Evolutionary conservation across 2,329 filamentous ascomycete genomes (phyloP), one percentile per base, ranked within the genome.

Genomic region (Trichoderma brevicompactum): DNA sequence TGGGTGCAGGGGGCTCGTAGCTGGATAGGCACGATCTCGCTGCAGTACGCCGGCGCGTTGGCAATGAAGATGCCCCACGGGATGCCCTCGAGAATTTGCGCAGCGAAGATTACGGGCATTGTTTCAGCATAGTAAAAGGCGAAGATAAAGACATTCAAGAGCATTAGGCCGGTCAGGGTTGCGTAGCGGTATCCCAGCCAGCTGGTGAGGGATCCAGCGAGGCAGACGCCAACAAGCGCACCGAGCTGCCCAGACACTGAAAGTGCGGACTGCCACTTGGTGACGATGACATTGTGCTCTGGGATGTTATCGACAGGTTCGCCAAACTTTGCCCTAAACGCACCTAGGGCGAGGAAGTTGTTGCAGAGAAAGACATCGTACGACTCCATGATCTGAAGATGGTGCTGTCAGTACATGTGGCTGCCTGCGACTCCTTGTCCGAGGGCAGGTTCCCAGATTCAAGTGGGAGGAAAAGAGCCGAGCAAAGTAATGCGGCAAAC

Each of bases 311-410:
- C 53, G 38, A 55, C 53, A 23, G 53, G 53, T 9, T 55, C 36
- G 19, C 53, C 53, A 13, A 28, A 55, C 19, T 55, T 55, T 55
- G 53, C 53, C 23, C 53, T 43, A 19, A 55, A 55, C 6, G 53
- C 53, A 55, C 53, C 53, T n/a, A 55, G 38, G 7, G 53, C 53
- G 36, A 55, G 53, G 38, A 55, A 55, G 13, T 55, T 55, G 53
- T 55, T 55, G 53, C 53, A 55, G 13, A 55, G 53, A 17, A 55
- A 55, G 38, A 55, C 53, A 55, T 55, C 53, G 53, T 55, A 55
- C 53, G 53, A 55, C 19, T 55, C 53, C 53, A 55, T 55, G 53
- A 55, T 55, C 53, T 55, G 13, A 10, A 12, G 3, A 41, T 12
- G 2, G 19, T 32, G 53, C 19, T 28, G 17, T 55, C 10, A 55